These are phyloP conservation scores for Aspergillus sp. DNA, from an alignment of 2,329 filamentous ascomycete genomes.

Conservation along the genomic window DNA sequence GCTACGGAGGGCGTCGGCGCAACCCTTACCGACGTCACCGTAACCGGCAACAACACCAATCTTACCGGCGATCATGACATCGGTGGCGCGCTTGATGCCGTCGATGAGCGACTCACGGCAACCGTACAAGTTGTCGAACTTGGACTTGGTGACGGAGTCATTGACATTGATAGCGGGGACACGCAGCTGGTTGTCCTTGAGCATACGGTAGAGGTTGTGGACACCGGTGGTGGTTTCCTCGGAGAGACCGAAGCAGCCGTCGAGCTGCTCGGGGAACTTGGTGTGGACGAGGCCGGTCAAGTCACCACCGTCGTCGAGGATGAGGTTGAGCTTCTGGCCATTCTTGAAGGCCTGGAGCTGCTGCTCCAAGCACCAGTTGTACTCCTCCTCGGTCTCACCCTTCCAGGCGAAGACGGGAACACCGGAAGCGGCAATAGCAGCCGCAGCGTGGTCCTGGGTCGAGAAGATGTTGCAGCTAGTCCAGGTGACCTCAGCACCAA, in stretches of 20 bases:
- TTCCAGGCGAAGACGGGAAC: constrained; percentile 81
- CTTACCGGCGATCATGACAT: constrained; percentile 99
- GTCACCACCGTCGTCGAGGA: constrained; percentile 97
- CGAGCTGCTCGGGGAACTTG: constrained; percentile 98
- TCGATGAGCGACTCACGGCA: constrained; percentile 98
- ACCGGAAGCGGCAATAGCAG: constrained; percentile 88
- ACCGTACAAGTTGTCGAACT: constrained; percentile 99
- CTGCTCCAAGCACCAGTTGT: constrained; percentile 99
- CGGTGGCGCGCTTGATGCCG: constrained; percentile 99
- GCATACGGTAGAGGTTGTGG: constrained; percentile 97
- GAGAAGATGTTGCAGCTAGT: constrained; percentile 99
- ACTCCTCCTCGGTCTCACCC: constrained; percentile 98
- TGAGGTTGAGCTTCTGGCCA: constrained; percentile 92
- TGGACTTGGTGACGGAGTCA: constrained; percentile 99
- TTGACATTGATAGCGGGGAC: constrained; percentile 99
- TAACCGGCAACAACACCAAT: constrained; percentile 94
- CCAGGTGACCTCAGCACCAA: constrained; percentile 98
- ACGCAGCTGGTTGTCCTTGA: constrained; percentile 82
- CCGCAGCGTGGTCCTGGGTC: constrained; percentile 96
- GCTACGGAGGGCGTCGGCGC: constrained; percentile 86
- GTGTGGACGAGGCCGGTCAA: constrained; percentile 91
- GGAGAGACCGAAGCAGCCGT: constrained; percentile 95
- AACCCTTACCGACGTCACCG: constrained; percentile 99
- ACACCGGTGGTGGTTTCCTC: constrained; percentile 99
- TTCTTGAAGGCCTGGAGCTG: constrained; percentile 96